These are phyloP conservation scores for Mucor piriformis DNA, from an alignment of 371 early-diverging fungal species.

Conservation along the genomic window DNA sequence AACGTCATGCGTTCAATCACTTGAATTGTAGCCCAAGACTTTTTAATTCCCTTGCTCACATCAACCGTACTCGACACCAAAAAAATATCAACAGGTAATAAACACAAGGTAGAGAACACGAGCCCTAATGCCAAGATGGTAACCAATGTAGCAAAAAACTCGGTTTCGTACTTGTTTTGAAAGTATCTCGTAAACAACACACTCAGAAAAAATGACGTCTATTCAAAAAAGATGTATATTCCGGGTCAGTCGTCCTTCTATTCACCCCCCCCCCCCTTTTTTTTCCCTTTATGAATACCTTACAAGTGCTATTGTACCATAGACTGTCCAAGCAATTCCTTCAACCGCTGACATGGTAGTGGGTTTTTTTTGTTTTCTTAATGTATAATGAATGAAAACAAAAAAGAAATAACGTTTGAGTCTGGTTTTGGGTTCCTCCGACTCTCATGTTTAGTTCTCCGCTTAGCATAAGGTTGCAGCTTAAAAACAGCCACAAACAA, in stretches of 20 bases:
- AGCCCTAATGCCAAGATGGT: constrained; percentile 57
- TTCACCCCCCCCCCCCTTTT: no score
- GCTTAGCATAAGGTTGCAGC: no score
- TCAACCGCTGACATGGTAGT: constrained; percentile 24
- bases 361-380: no score
- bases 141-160: constrained; percentile 56
- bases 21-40: constrained; percentile 66
- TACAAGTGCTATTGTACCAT: constrained; percentile 34
- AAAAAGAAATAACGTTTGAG: neutral
- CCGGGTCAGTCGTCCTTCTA: no score
- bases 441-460: no score
- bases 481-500: no score
- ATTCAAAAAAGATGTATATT: no score
- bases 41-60: constrained; percentile 57
- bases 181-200: constrained; percentile 59
- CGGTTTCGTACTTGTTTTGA: constrained; percentile 59
- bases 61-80: constrained; percentile 68
- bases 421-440: neutral
- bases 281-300: neutral
- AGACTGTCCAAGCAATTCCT: constrained; percentile 40
- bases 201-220: constrained; percentile 56
- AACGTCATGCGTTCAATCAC: constrained; percentile 48
- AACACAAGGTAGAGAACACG: constrained; percentile 56
- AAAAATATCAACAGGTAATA: constrained; percentile 72
- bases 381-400: no score